Base-by-base conservation (phyloP, 140 eudicot species). In the Flaveria floridana region DNA sequence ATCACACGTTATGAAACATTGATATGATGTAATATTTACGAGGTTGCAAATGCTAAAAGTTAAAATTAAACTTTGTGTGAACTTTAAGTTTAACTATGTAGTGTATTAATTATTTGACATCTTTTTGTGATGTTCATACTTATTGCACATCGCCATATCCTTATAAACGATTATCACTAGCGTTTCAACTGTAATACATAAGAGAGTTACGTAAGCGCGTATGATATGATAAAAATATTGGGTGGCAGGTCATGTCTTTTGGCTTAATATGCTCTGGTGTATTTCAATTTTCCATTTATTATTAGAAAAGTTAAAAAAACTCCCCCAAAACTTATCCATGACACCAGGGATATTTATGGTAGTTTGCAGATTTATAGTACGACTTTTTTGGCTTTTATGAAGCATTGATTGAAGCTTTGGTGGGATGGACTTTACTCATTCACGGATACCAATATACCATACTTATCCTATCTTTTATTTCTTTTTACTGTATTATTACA, bases 311-410 rank as follows among this genome's bases (percentile, higher is more conserved):
- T 2, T 47, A 48, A 48, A 44, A 44, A 1, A 44, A 66, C 19
- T 2, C 5, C 34, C 55, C 30, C 9, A n/a, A 28, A 75, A 56
- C 65, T 16, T 75, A 75, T 64, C 79, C 72, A 73, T 75, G 64
- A 65, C 11, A 51, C 64, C 21, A 75, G 52, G 55, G 65, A 12
- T 30, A 74, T 63, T 62, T 62, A 46, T 74, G 78, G 30, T 64
- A 26, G 12, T 46, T 74, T 47, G 71, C 62, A 46, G 59, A 16
- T 13, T 44, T 21, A 20, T 44, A 30, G 19, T 26, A 47, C 28
- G 16, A 62, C 66, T 30, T 58, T 41, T 56, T 58, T 59, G 28
- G 42, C 26, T 46, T 61, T 15, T 59, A 73, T 44, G 28, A 52
- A 26, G 25, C 63, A 46, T 26, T 70, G 16, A 48, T 21, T 41